These are phyloP conservation scores for Alternaria viburni DNA, from an alignment of 2,329 filamentous ascomycete species.

Conservation along the genomic window DNA sequence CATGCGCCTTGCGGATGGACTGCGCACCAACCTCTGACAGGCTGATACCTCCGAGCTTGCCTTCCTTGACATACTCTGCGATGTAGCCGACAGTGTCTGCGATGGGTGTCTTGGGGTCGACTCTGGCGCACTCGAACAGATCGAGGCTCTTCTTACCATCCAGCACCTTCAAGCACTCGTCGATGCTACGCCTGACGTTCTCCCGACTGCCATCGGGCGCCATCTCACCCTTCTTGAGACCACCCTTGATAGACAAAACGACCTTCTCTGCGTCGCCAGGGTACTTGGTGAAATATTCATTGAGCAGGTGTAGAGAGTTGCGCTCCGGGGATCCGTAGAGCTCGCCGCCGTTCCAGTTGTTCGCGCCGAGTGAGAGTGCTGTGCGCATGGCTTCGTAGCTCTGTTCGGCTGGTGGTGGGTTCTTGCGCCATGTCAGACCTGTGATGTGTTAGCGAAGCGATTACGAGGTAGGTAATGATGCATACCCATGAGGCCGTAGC, in stretches of 20 bases:
- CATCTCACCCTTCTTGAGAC: constrained; percentile 43
- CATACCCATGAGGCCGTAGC: constrained; percentile 57
- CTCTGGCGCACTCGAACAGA: constrained; percentile 56
- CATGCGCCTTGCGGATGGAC: constrained; percentile 56
- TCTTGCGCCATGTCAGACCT: constrained; percentile 56
- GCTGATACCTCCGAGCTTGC: constrained; percentile 55
- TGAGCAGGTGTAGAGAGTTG: constrained; percentile 57
- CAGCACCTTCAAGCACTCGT: constrained; percentile 54
- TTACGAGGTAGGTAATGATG: neutral
- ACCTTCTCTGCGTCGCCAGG: constrained; percentile 59
- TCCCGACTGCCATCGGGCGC: constrained; percentile 50
- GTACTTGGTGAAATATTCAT: constrained; percentile 59
- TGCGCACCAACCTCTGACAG: constrained; percentile 55
- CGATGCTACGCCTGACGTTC: constrained; percentile 52
- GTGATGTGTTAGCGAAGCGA: constrained; percentile 11
- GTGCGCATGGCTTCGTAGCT: constrained; percentile 55
- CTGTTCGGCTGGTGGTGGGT: constrained; percentile 45
- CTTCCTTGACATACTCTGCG: constrained; percentile 47
- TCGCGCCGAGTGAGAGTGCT: constrained; percentile 51
- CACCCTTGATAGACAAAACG: constrained; percentile 60
- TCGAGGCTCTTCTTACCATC: constrained; percentile 57
- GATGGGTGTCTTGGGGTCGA: constrained; percentile 53
- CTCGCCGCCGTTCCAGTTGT: constrained; percentile 59
- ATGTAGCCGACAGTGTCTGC: constrained; percentile 54
- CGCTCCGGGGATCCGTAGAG: constrained; percentile 55